phyloP scores from a whole-genome alignment of 2,329 filamentous ascomycete species.

The Periconia sp. region DNA sequence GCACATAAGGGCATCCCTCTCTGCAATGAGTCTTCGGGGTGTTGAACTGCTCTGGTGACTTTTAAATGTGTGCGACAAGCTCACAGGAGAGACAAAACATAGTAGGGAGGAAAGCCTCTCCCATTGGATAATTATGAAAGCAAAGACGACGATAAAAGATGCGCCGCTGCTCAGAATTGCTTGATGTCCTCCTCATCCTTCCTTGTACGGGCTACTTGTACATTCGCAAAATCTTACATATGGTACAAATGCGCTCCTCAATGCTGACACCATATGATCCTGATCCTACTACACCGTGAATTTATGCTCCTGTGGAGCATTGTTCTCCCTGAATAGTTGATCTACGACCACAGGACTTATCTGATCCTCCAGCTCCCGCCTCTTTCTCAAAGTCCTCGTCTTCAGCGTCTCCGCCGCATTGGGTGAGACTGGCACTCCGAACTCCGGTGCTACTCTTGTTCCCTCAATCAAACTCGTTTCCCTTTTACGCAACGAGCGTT shows the following conservation, averaged over 20 bases:
- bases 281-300: not conserved
- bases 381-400: conserved; percentile 4
- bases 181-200: too few species aligned
- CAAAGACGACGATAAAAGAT: too few species aligned
- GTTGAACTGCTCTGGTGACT: too few species aligned
- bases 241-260: not conserved
- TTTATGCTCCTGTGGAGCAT: not conserved
- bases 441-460: conserved; percentile 3
- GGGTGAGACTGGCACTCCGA: not conserved
- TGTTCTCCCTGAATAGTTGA: not conserved
- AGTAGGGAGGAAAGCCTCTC: too few species aligned
- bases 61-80: too few species aligned
- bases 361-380: not conserved
- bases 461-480: conserved; percentile 4
- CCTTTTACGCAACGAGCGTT: not conserved
- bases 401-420: conserved; percentile 3
- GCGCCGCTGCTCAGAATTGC: too few species aligned
- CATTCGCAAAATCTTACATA: conserved; percentile 5
- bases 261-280: not conserved
- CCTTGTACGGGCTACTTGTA: too few species aligned
- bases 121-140: too few species aligned
- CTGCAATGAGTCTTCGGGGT: too few species aligned
- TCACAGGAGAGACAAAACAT: too few species aligned
- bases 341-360: not conserved
- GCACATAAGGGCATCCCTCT: too few species aligned